These are phyloP conservation scores for Apiotrichum domesticum DNA, from an alignment of 1,284 basidiomycete species.

Conservation along the genomic window DNA sequence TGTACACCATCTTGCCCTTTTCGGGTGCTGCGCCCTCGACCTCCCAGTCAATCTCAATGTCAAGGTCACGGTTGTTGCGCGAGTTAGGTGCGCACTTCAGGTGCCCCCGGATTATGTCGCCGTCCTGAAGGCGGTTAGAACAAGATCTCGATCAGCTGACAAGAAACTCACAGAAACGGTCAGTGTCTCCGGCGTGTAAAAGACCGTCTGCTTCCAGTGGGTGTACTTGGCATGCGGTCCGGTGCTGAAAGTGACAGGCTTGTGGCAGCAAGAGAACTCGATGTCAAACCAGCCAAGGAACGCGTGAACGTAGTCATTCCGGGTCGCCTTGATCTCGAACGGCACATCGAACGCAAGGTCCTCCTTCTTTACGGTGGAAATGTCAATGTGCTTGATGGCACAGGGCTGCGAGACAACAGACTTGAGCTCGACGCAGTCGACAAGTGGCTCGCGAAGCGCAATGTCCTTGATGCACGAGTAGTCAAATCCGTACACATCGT, in stretches of 20 bases:
- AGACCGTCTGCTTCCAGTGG: conserved; percentile 97
- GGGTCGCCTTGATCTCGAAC: conserved; percentile 75
- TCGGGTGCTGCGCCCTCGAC: conserved; percentile 43
- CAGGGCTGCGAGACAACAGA: conserved; percentile 86
- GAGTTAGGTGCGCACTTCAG: conserved; percentile 77
- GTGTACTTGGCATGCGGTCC: conserved; percentile 95
- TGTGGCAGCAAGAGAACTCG: conserved; percentile 92
- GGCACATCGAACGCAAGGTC: conserved; percentile 80
- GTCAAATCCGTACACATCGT: conserved; percentile 99
- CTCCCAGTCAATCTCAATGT: conserved; percentile 75
- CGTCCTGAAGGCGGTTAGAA: conserved; percentile 40
- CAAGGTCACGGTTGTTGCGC: conserved; percentile 86
- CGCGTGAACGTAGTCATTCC: conserved; percentile 96
- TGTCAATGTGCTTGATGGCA: conserved; percentile 83
- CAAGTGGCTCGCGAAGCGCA: conserved; percentile 89
- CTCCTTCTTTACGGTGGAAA: conserved; percentile 89
- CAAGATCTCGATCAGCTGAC: no score
- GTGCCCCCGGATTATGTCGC: conserved; percentile 64
- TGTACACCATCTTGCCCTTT: conserved; percentile 47
- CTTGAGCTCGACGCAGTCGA: conserved; percentile 95
- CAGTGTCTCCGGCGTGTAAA: conserved; percentile 76
- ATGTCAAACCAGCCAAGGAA: conserved; percentile 99
- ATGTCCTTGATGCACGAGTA: conserved; percentile 99
- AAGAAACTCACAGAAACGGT: conserved; percentile 40
- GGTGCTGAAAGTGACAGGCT: conserved; percentile 89